Evolutionary conservation across 2,329 filamentous ascomycete species (phyloP).

Genomic region (Geosmithia putterillii): DNA sequence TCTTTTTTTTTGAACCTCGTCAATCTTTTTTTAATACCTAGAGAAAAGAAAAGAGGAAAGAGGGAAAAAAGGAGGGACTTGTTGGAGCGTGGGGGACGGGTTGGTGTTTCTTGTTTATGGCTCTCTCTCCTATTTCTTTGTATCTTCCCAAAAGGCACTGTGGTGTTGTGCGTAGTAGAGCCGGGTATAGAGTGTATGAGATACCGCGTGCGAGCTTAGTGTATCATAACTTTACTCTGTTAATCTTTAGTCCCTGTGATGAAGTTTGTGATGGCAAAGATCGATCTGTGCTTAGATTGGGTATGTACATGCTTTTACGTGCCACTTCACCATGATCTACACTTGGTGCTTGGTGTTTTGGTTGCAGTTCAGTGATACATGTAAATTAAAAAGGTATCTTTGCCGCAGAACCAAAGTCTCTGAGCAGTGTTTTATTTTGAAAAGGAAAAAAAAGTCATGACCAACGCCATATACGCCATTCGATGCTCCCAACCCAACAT

Average conservation of each 20-base stretch:
- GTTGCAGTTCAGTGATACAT: not conserved
- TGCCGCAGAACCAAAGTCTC: not conserved
- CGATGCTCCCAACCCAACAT: not conserved
- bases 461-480: not conserved
- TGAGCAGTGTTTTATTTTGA: not conserved
- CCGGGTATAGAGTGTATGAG: constrained; percentile 44
- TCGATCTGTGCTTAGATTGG: too few species aligned
- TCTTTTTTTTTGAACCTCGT: not conserved
- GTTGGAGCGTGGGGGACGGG: not conserved
- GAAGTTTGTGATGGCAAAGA: too few species aligned
- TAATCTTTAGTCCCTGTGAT: constrained; percentile 11
- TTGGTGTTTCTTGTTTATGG: not conserved
- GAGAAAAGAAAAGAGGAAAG: not conserved
- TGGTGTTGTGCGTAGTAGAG: constrained; percentile 7
- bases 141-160: constrained; percentile 4
- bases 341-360: too few species aligned
- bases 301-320: too few species aligned
- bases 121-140: too few species aligned
- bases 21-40: not conserved
- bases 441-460: not conserved
- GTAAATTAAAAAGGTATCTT: not conserved
- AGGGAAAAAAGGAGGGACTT: constrained; percentile 2
- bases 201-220: constrained; percentile 38
- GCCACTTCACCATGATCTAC: too few species aligned
- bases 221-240: constrained; percentile 37